These are phyloP conservation scores for Tulasnella sp. DNA, from an alignment of 768 basidiomycete genomes.

Conservation along the genomic window DNA sequence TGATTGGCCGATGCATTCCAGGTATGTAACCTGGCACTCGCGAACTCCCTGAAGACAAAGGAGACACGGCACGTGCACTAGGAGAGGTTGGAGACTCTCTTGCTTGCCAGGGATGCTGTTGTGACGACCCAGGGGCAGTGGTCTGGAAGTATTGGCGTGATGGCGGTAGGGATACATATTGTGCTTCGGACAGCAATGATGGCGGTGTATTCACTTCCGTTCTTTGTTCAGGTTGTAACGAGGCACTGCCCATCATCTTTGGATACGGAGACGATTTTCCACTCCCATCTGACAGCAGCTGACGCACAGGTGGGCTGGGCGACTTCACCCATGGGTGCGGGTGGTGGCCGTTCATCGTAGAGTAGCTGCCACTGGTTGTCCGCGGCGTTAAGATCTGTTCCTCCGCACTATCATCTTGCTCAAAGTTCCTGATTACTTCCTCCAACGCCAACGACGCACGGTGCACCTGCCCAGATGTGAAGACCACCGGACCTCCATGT, in stretches of 20 bases:
- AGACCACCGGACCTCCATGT: conserved; percentile 24
- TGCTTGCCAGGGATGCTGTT: no score
- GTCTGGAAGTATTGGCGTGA: no score
- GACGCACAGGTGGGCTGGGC: neutral
- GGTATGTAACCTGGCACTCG: conserved; percentile 75
- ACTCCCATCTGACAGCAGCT: no score
- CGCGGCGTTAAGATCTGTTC: conserved; percentile 33
- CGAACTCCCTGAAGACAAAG: conserved; percentile 22
- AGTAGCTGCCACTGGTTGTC: neutral
- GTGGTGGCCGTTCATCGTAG: neutral
- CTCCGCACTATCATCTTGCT: conserved; percentile 50
- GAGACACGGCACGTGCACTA: neutral
- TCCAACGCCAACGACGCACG: conserved; percentile 66
- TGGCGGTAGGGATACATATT: no score
- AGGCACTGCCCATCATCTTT: no score
- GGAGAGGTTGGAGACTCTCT: no score
- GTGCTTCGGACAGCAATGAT: no score
- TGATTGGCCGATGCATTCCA: conserved; percentile 86
- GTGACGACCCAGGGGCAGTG: no score
- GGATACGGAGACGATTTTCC: no score
- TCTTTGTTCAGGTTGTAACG: no score
- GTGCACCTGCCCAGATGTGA: conserved; percentile 42
- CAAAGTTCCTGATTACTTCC: conserved; percentile 42
- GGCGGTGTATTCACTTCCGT: no score
- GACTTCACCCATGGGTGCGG: conserved; percentile 4